Evolutionary conservation across 768 basidiomycete species (phyloP), one percentile per base, ranked within the genome.

Genomic region (Neoboletus subvelutipes): DNA sequence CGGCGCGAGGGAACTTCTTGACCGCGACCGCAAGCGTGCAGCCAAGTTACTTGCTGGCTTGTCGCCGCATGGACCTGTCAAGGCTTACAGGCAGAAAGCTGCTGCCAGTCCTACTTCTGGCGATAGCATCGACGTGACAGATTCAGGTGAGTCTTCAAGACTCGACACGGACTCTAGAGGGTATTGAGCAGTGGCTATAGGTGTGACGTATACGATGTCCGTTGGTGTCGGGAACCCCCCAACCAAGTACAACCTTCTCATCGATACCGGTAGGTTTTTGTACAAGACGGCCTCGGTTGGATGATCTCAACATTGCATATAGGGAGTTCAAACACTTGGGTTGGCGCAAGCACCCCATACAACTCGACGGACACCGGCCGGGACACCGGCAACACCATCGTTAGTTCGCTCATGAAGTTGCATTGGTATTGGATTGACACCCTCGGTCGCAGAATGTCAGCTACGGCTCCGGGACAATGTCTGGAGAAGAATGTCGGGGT

Each of bases 391-490:
- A 67, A 73, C 52, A 62, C 64, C 24, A 63, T 76, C 46, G 77
- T 77, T 58, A 49, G 75, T 72, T 17, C 13, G 3, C 37, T 39
- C 42, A 15, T 37, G 33, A 26, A 29, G 2, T 33, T 34, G 26
- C 4, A 5, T 42, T 50, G 5, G 24, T 9, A 17, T 24, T n/a
- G 17, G 4, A n/a, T 15, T 45, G 50, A 64, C 31, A 29, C 12
- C 41, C 20, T 51, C 20, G 26, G 6, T 29, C 22, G 0, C 37
- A 83, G 80, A 77, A 74, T 53, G 80, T 83, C 29, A 76, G 74
- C 56, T 84, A 84, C 62, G 82, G 82, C 39, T 80, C 81, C 26
- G 84, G 83, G 10, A 73, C 70, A 26, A 80, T 84, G 73, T 74
- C 73, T 37, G 83, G 83, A 26, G 72, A 76, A 41, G 81, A 84